phyloP scores from a whole-genome alignment of 805 yeast genomes.

The Candida gorgasii region DNA sequence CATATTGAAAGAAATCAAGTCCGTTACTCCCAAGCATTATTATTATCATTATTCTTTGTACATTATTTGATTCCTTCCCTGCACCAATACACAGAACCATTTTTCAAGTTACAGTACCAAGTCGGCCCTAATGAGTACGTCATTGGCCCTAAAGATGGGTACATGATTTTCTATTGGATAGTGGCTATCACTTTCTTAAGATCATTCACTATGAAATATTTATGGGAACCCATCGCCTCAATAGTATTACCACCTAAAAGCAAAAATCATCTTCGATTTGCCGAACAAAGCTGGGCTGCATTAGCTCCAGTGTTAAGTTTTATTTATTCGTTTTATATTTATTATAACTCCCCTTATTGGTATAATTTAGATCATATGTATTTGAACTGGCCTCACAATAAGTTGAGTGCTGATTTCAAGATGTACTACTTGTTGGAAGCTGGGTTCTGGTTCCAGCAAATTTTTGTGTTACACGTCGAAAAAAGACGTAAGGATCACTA shows the following conservation, averaged over 20 bases:
- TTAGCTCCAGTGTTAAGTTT: constrained; percentile 60
- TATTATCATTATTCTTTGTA: constrained; percentile 25
- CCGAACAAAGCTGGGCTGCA: constrained; percentile 84
- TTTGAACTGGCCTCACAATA: constrained; percentile 72
- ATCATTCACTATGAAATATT: constrained; percentile 56
- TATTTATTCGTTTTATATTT: constrained; percentile 56
- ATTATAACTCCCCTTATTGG: constrained; percentile 59
- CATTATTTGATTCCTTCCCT: constrained; percentile 23
- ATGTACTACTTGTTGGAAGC: constrained; percentile 69
- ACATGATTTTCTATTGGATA: constrained; percentile 54
- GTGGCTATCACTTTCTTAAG: constrained; percentile 59
- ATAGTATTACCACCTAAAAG: constrained; percentile 22
- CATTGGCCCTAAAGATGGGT: constrained; percentile 56
- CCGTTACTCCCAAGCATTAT: constrained; percentile 29
- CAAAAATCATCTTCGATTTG: constrained; percentile 49
- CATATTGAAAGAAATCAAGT: constrained; percentile 39
- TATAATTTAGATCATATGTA: constrained; percentile 59
- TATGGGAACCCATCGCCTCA: constrained; percentile 52
- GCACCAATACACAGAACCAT: constrained; percentile 28
- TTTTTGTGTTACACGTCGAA: constrained; percentile 75
- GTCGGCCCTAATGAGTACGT: constrained; percentile 40
- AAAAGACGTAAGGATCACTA: constrained; percentile 75
- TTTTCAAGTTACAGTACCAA: constrained; percentile 34
- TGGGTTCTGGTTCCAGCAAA: constrained; percentile 81
- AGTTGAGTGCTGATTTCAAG: constrained; percentile 55